phyloP scores from a whole-genome alignment of 371 early-diverging fungal genomes.

The Mortierella sp. region DNA sequence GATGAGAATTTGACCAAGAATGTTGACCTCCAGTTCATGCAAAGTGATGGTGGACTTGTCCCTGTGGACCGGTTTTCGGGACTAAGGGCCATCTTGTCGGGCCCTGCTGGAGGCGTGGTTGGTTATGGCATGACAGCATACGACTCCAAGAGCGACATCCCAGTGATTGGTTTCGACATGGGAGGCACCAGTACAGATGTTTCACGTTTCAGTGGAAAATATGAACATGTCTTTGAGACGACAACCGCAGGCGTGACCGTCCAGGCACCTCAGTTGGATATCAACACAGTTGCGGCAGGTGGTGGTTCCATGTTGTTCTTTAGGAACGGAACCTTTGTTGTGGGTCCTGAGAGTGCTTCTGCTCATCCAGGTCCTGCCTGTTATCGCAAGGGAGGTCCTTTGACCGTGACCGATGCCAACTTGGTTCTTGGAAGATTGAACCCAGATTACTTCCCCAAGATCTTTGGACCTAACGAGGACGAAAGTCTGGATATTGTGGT shows the following conservation, averaged over 20 bases:
- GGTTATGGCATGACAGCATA: constrained; percentile 90
- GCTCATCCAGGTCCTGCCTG: constrained; percentile 97
- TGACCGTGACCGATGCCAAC: constrained; percentile 96
- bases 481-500: constrained; percentile 81
- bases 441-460: constrained; percentile 92
- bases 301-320: constrained; percentile 95
- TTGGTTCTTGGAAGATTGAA: constrained; percentile 87
- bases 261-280: constrained; percentile 96
- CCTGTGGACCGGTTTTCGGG: constrained; percentile 88
- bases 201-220: constrained; percentile 89
- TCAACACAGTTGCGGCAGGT: constrained; percentile 96
- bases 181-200: constrained; percentile 97
- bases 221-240: constrained; percentile 95
- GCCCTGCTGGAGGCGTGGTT: constrained; percentile 97
- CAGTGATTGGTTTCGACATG: constrained; percentile 97
- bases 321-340: constrained; percentile 93
- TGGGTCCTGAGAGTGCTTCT: constrained; percentile 95
- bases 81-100: constrained; percentile 90
- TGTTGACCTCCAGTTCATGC: constrained; percentile 94
- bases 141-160: constrained; percentile 59
- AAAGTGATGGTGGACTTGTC: constrained; percentile 94
- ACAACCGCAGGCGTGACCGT: constrained; percentile 95
- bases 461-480: constrained; percentile 92
- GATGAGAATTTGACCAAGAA: constrained; percentile 72
- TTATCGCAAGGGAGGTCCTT: constrained; percentile 92